Evolutionary conservation across 345 rosid species (phyloP), one percentile per base, ranked within the genome.

Genomic region (Xanthoceras sorbifolium): DNA sequence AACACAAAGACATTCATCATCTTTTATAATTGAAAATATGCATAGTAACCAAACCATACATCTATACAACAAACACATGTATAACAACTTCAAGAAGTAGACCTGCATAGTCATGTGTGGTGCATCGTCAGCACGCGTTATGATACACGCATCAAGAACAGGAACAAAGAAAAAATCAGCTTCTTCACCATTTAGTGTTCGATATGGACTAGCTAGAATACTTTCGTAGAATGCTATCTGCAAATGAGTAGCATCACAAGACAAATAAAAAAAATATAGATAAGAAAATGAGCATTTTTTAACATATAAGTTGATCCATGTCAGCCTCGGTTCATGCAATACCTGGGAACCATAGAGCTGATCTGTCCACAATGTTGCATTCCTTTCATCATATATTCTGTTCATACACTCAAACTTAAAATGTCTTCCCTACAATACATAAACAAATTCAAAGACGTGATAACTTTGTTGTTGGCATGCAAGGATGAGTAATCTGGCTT

Each of bases 141-240:
- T 95, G 76, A 95, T 95, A 86, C 99, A 95, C 0, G 98, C 86
- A 86, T 95, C 99, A 82, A 95, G 94, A 88, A 93, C 97, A 68
- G 99, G 99, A 78, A 93, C 99, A 80, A 92, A 95, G 92, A 93
- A 95, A 84, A 83, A 95, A 65, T 95, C 99, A 36, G 99, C 99
- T 79, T 95, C 99, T 54, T 90, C 97, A 6, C 97, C 98, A 81
- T 93, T 95, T 81, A 95, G 83, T 38, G 98, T 95, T 72, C 97
- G 90, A 81, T 89, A 82, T 28, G 87, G 83, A 48, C 96, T 90
- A 31, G 99, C 97, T 82, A 95, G 84, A 71, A 93, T 79, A 76
- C 92, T 95, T 86, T 95, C 99, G 81, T 95, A 95, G 67, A 95
- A 71, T 74, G 99, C 98, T 90, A 93, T 90, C 99, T 95, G 87